phyloP scores from a whole-genome alignment of 352 stramenopile genomes.

The Phytophthora podocarpi region DNA sequence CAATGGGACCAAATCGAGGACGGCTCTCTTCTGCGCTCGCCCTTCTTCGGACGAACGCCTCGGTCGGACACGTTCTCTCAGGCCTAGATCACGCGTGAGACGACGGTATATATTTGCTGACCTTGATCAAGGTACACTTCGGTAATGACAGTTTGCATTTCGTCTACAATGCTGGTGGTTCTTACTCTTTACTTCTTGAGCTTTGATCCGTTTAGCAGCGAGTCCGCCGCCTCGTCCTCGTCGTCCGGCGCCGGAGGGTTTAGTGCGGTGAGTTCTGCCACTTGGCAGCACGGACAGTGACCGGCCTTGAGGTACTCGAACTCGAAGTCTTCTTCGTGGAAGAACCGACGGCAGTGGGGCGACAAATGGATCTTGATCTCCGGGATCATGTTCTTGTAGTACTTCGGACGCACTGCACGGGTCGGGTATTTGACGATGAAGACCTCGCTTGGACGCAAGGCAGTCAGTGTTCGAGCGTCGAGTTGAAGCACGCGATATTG shows the following conservation, averaged over 20 bases:
- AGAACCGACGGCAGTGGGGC: conserved; percentile 91
- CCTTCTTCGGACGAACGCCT: conserved; percentile 36
- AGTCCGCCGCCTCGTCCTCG: conserved; percentile 8
- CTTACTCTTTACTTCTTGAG: conserved; percentile 34
- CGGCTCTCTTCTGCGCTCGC: conserved; percentile 31
- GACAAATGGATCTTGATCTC: conserved; percentile 92
- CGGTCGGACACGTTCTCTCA: conserved; percentile 27
- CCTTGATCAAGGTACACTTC: conserved; percentile 20
- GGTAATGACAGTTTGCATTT: conserved; percentile 26
- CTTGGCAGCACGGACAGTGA: conserved; percentile 89
- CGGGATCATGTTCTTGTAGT: conserved; percentile 93
- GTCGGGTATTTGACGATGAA: conserved; percentile 87
- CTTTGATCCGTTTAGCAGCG: conserved; percentile 19
- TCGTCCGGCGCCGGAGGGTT: conserved; percentile 25
- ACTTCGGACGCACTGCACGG: conserved; percentile 77
- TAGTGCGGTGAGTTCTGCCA: conserved; percentile 52
- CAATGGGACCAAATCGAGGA: conserved; percentile 69
- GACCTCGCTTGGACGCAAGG: conserved; percentile 81
- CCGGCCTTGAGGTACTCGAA: conserved; percentile 91
- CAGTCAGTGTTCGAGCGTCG: conserved; percentile 72
- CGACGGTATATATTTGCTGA: conserved; percentile 31
- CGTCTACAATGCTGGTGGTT: conserved; percentile 2
- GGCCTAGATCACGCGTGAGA: conserved; percentile 28
- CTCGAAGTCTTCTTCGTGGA: conserved; percentile 96
- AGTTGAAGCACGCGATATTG: conserved; percentile 82